Base-by-base conservation (phyloP, 768 basidiomycete genomes). In the Leccinum incarnatum region DNA sequence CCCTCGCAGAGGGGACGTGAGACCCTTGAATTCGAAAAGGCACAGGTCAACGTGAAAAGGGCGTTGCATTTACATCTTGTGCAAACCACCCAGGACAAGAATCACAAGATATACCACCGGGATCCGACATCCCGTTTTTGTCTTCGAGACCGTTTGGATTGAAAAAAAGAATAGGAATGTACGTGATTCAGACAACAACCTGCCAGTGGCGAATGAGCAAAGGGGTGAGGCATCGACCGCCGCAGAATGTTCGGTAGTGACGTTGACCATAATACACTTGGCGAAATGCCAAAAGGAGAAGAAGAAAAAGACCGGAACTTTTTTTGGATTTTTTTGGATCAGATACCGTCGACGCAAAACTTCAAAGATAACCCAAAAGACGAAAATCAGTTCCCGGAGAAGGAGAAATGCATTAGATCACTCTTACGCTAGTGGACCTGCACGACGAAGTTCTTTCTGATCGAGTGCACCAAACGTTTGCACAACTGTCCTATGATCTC, bases 181-280 rank as follows among this genome's bases (percentile, higher is more conserved):
- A 55, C 27, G 48, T 19, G 49, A 60, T 10, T 49, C 58, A 51
- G 36, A 37, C 32, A 34, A 50, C 51, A 37, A 48, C n/a, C 17
- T 42, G 19, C 19, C 19, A 19, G 19, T 19, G 2, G 40, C 17
- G 40, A 42, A 42, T 2, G 40, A 42, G 9, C 0, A 40, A 40
- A 40, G 4, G 40, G 40, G 7, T 4, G 40, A 40, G 40, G 15
- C 40, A 40, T n/a, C 40, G n/a, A n/a, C 9, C 40, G 40, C 37
- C 9, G 37, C 37, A 40, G 37, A 62, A 60, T 64, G 47, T 42
- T 68, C 29, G 46, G 66, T 72, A 72, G 21, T 21, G 70, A 72
- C n/a, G 56, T 59, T 59, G 40, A 62, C 21, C 52, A 69, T 65
- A 47, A 59, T 71, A 65, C 65, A 65, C 49, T 4, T 12, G 3